phyloP scores from a whole-genome alignment of 2,329 filamentous ascomycete species.

The Chrysosporium keratinophilum region DNA sequence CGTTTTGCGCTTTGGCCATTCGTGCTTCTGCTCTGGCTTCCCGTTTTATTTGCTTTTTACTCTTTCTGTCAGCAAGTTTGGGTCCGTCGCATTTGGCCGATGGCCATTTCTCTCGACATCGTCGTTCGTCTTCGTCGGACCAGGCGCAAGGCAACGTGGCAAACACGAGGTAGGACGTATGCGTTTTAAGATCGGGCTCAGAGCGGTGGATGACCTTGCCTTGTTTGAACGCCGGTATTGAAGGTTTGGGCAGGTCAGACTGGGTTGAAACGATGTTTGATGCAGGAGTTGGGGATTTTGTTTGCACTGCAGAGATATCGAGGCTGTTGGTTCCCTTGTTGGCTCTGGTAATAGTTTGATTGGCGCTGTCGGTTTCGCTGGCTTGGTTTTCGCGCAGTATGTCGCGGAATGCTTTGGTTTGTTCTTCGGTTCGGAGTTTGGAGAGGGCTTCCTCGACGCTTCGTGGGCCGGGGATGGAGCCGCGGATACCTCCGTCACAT shows the following conservation, averaged over 20 bases:
- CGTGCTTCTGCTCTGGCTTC: conserved; percentile 37
- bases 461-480: conserved; percentile 54
- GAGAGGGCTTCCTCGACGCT: conserved; percentile 70
- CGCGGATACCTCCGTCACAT: conserved; percentile 55
- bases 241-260: conserved; percentile 10
- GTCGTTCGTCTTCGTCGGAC: conserved; percentile 69
- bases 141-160: conserved; percentile 79
- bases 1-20: not conserved
- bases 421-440: conserved; percentile 64
- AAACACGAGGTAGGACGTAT: conserved; percentile 95
- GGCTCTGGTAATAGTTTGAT: conserved; percentile 15
- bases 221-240: conserved; percentile 54
- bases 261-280: not conserved
- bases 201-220: conserved; percentile 69
- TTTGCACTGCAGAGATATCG: conserved; percentile 16
- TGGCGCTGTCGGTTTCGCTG: conserved; percentile 20
- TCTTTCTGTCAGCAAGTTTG: conserved; percentile 20
- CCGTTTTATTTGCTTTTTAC: conserved; percentile 32
- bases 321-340: conserved; percentile 10
- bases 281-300: conserved; percentile 3
- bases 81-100: conserved; percentile 27
- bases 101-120: conserved; percentile 54
- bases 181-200: conserved; percentile 83
- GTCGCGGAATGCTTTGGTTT: conserved; percentile 38
- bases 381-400: conserved; percentile 47